Percentiles rank a stretch among this genome's conserved stretches.
Conservation (phyloP, 169 alveolate genomes). For the Plasmodium gonderi region DNA sequence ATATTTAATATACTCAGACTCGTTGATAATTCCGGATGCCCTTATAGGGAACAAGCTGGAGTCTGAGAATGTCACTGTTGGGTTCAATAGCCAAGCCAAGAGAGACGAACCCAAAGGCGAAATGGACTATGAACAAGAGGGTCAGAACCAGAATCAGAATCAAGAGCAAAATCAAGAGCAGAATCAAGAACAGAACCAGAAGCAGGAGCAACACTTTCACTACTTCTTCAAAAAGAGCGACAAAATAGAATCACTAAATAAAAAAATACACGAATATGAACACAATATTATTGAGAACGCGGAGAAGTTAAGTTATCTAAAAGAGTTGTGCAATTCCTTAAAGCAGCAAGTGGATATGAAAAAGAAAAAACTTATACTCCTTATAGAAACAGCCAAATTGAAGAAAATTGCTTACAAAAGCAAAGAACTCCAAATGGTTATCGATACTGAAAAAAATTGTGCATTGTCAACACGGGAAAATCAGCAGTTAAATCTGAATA, state of each 20-base stretch:
- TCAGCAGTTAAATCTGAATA: background rate
- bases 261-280: conserved; percentile 65
- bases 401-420: conserved; percentile 26
- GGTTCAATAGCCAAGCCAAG: background rate
- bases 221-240: conserved; percentile 51
- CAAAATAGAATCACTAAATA: conserved; percentile 7
- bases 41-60: conserved; percentile 20
- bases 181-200: background rate
- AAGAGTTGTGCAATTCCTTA: conserved; percentile 44
- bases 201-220: background rate
- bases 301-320: conserved; percentile 38
- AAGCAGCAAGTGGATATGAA: conserved; percentile 31
- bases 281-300: conserved; percentile 61
- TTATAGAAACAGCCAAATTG: conserved; percentile 61
- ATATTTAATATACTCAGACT: conserved; percentile 66
- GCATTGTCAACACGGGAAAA: background rate
- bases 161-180: background rate
- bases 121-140: background rate
- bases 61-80: background rate
- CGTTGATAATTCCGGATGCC: conserved; percentile 57
- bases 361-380: conserved; percentile 38
- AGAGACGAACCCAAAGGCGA: background rate
- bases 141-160: background rate
- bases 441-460: conserved; percentile 13
- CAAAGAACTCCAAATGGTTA: conserved; percentile 39